A percentile compares a stretch with the other conserved stretches of the same genome.
These are phyloP conservation scores for Thielaviopsis ethacetica DNA, from an alignment of 2,329 filamentous ascomycete genomes.

Conservation along the genomic window DNA sequence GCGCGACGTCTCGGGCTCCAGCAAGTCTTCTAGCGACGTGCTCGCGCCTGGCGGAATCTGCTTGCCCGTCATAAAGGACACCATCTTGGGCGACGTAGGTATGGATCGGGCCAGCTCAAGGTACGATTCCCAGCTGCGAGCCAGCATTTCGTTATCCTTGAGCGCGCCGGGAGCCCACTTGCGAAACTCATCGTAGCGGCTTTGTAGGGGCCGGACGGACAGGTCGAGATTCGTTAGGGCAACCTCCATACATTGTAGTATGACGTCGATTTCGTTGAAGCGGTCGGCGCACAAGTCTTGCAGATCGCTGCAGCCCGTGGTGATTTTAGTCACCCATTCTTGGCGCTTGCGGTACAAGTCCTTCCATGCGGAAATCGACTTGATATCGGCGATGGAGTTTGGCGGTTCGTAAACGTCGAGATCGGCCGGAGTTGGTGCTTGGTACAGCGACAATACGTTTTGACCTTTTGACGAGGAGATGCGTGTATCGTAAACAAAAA, in stretches of 20 bases:
- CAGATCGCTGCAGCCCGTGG: conserved; percentile 52
- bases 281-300: conserved; percentile 45
- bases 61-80: conserved; percentile 42
- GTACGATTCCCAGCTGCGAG: conserved; percentile 51
- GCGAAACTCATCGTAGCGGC: conserved; percentile 53
- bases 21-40: conserved; percentile 54
- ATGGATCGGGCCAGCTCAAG: conserved; percentile 48
- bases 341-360: conserved; percentile 66
- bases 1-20: conserved; percentile 57
- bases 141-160: conserved; percentile 48
- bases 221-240: conserved; percentile 73
- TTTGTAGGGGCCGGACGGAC: conserved; percentile 54
- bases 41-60: conserved; percentile 28
- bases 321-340: conserved; percentile 58
- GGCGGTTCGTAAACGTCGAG: conserved; percentile 36
- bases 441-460: conserved; percentile 27
- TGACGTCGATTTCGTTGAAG: conserved; percentile 57
- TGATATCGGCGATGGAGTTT: conserved; percentile 67
- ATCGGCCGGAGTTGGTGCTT: conserved; percentile 30
- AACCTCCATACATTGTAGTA: conserved; percentile 65
- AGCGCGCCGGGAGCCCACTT: conserved; percentile 54
- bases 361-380: conserved; percentile 75
- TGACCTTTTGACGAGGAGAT: conserved; percentile 43
- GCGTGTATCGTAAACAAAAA: conserved; percentile 82
- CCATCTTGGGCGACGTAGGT: conserved; percentile 48